Base-by-base conservation (phyloP, 352 stramenopile species). In the Phytophthora kernoviae region DNA sequence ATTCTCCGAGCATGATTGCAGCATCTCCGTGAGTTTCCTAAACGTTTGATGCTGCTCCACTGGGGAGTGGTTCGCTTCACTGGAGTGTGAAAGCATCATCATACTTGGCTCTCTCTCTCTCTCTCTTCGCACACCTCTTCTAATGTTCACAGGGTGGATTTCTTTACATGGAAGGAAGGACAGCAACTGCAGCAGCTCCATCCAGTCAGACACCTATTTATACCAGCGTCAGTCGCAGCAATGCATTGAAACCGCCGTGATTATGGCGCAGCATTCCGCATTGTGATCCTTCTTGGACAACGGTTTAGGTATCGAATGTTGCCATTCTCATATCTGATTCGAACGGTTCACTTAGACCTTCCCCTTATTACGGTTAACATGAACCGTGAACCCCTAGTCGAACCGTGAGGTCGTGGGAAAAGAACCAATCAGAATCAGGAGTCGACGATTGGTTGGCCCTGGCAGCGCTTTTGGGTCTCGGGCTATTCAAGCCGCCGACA, bases 401-500 rank as follows among this genome's bases (percentile, higher is more conserved):
- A 59, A 82, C 75, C 77, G 77, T 71, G 61, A 34, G 47, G 26
- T 39, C 11, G 15, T 2, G 15, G 48, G 26, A 54, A 68, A 71
- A 62, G 55, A 45, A 33, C 66, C 60, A 70, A 71, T 80, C 66
- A 81, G 67, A 60, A 41, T 58, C 64, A 46, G 65, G 58, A 73
- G 45, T 62, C 54, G 69, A 65, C 72, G 70, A 88, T 87, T 91
- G 81, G 79, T 88, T 91, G 81, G 81, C 75, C 80, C 77, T 84
- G 64, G 73, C 58, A 75, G 24, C 60, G 62, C 74, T 66, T 77
- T 75, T 78, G 24, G 57, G 41, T 45, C 26, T 54, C 27, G 46
- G 27, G 32, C n/a, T 39, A n/a, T 41, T 21, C 34, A 44, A 47
- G 51, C 36, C 50, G 50, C 48, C 37, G 77, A 77, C 83, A 92